Evolutionary conservation across 176 grass and related monocot genomes (phyloP), one percentile per base, ranked within the genome.

Genomic region (Tillandsia fasciculata): DNA sequence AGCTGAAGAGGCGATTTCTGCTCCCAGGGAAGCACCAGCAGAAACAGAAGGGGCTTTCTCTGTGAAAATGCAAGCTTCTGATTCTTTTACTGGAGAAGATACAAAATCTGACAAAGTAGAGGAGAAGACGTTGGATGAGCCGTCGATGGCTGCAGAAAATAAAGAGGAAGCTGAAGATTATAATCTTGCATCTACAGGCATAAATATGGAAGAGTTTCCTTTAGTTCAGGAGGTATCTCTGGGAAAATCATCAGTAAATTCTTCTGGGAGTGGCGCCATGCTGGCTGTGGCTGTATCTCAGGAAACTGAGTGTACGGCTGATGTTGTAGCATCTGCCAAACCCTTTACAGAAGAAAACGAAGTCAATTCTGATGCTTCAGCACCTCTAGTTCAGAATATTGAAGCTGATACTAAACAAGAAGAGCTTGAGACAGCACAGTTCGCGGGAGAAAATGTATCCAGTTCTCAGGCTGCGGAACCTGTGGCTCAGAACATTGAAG

Each of bases 51-150:
- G 13, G 56, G 15, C 10, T 20, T 61, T 9, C 17, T 61, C 67
- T 50, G 14, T 8, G 1, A 29, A 76, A 47, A 14, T 28, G 48
- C 50, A 80, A 42, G 15, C 29, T 12, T 22, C 3, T 3, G 64
- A 68, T 48, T 26, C 68, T 83, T 48, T 11, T 53, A 0, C 10
- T 76, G 67, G 14, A 26, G 65, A 53, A 67, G 50, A 76, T 23
- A 61, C n/a, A 23, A 61, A 61, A 61, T 61, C 17, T 22, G 15
- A 61, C 17, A 7, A 61, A 61, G n/a, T 33, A 69, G 12, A 65
- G 53, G 83, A 59, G 56, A 56, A 81, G 64, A 26, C 67, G 1
- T 20, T 2, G 1, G 71, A 42, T 6, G 33, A 54, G 2, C 4
- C n/a, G 68, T 72, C 18, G 17, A 15, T 23, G 10, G 17, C 56